Evolutionary conservation across 208 protist species (phyloP), one percentile per base, ranked within the genome.

Genomic region (Leishmania mexicana): DNA sequence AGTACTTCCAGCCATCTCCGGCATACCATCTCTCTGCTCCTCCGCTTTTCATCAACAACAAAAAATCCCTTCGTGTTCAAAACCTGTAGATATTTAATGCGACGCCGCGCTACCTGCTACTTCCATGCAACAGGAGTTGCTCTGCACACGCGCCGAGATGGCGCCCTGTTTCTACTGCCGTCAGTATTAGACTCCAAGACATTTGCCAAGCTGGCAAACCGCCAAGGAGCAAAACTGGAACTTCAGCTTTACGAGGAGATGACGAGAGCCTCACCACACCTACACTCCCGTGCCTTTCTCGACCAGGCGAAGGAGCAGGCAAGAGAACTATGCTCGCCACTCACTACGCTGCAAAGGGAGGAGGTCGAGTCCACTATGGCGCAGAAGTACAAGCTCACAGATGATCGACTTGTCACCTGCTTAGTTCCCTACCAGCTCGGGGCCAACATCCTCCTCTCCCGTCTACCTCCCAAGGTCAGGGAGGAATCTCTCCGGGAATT

Each of bases 361-460:
- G 93, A 95, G 40, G 93, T 98, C 3, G 92, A 97, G 80, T 49
- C 75, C 21, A 79, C 88, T 51, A 86, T 89, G 45, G 51, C 75
- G 49, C 86, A 94, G 35, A 91, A 94, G 84, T 91, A 96, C 76
- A 87, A 87, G 17, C 82, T 97, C 19, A 84, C 84, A 10, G 85
- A 90, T 64, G 84, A 93, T 28, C 93, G 92, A 11, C 49, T 96
- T 47, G 86, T 89, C 40, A 98, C 95, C 1, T 96, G 93, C 80
- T 81, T 98, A 54, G 95, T 98, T n/a, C 95, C 95, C 28, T 98
- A 96, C 82, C 93, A 94, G 73, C 35, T 95, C 1, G 95, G 75
- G 0, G 92, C 87, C 35, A 96, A 98, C 79, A 96, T 97, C 35
- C 90, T 98, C 70, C 85, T 98, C 15, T 81, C 68, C n/a, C 76